Base-by-base conservation (phyloP, 139 green algal species). In the Closterium sp. region DNA sequence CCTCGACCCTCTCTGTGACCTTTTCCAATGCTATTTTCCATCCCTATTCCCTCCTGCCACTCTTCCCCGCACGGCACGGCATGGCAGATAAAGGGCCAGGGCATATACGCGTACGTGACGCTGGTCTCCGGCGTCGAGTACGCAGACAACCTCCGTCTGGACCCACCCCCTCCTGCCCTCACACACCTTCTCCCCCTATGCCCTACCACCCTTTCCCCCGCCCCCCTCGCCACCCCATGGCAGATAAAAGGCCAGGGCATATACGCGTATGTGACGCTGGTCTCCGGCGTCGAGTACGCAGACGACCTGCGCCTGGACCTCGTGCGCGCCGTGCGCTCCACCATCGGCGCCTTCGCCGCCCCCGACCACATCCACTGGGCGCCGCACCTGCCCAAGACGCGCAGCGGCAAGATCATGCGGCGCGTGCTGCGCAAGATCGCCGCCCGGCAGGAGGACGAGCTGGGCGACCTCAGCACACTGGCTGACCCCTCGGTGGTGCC, bases 321-420 rank as follows among this genome's bases (percentile, higher is more conserved):
- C 70, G 29, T 91, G 10, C 17, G 22, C 9, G 2, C 85, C n/a
- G 85, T 87, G 28, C 31, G 87, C 27, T 31, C 91, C 6, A 31
- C 86, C 2, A 89, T 94, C 27, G 97, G 97, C 0, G 94, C 97
- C 73, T 98, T 99, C 94, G 98, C 98, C 38, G 96, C 97, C 17
- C 97, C 98, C 3, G 98, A 99, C 90, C 95, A 97, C 89, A 98
- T 99, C 92, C 97, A 99, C 94, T 98, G 96, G 96, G 97, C 96
- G 29, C 92, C 89, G 24, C 91, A 92, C 13, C 50, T 95, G 62
- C 93, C 93, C 29, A 95, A 95, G 90, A 95, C 93, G 28, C 96
- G 97, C 70, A 96, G 92, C 17, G 97, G 97, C 91, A 98, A 98
- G 95, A 98, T 98, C 96, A 98, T 98, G 97, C 96, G 97, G 27